These are phyloP conservation scores for Castanospermum australe DNA, from an alignment of 306 rosid genomes.

Conservation along the genomic window DNA sequence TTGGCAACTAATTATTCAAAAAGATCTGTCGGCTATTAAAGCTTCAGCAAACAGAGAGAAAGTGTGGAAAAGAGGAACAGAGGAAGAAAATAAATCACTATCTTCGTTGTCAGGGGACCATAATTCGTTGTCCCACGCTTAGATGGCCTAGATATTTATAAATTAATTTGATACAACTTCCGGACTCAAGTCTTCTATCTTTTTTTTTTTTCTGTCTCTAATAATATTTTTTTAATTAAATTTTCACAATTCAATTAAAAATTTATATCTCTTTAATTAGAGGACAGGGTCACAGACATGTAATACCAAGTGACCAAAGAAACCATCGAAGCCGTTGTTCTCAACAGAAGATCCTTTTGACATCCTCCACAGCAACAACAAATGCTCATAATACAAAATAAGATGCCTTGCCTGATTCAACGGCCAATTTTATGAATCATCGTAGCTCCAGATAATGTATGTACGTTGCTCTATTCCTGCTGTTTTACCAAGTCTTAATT, in stretches of 20 bases:
- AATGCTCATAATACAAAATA: background rate
- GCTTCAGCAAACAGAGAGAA: background rate
- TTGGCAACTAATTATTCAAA: background rate
- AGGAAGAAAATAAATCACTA: background rate
- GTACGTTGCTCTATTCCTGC: background rate
- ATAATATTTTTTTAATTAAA: too few relatives aligned
- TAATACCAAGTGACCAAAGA: background rate
- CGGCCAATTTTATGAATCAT: background rate
- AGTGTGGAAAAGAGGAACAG: background rate
- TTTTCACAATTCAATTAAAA: too few relatives aligned
- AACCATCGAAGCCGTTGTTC: conserved; percentile 10
- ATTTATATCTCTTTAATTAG: too few relatives aligned
- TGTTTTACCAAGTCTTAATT: background rate
- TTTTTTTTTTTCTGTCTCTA: too few relatives aligned
- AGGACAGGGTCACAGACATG: too few relatives aligned
- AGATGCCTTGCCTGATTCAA: background rate
- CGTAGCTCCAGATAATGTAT: background rate
- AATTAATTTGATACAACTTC: too few relatives aligned
- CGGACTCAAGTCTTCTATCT: too few relatives aligned
- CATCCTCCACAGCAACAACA: background rate
- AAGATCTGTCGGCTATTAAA: background rate
- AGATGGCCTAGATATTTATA: background rate
- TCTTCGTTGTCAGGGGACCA: background rate
- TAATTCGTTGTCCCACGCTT: background rate
- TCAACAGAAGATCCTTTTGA: background rate